These are phyloP conservation scores for Kondoa malvinella DNA, from an alignment of 768 basidiomycete genomes.

Conservation along the genomic window DNA sequence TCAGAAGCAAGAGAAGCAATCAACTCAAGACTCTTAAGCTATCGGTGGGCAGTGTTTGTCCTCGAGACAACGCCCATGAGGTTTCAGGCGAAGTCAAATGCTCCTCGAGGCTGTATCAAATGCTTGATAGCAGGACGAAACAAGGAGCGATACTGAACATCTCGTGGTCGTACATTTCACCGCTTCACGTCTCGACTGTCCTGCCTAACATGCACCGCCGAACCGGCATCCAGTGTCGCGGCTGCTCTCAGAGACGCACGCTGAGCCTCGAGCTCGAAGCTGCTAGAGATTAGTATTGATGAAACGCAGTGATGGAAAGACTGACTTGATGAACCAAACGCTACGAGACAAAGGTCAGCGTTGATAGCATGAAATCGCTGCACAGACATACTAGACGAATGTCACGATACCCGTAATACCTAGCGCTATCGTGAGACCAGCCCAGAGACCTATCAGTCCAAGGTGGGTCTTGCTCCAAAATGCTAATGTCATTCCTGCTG, in stretches of 20 bases:
- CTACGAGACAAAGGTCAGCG: not conserved
- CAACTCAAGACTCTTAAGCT: no score
- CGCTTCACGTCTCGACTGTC: not conserved
- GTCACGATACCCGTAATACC: not conserved
- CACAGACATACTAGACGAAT: not conserved
- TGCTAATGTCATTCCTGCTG: not conserved
- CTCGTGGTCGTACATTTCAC: not conserved
- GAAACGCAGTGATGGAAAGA: not conserved
- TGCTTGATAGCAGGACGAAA: no score
- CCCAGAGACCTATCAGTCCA: not conserved
- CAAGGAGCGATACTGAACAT: no score
- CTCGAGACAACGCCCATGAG: no score
- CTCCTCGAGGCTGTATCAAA: no score
- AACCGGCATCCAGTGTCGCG: not conserved
- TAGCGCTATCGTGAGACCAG: not conserved
- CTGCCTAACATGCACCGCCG: not conserved
- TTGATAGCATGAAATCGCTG: not conserved
- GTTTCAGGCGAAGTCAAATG: no score
- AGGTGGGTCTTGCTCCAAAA: not conserved
- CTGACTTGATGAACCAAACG: not conserved
- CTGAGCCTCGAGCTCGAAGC: not conserved
- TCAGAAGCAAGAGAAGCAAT: no score
- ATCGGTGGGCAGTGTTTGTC: no score
- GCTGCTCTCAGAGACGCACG: not conserved
- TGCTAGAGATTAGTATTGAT: not conserved